Conservation (phyloP, 106 monocot genomes). For the Xerophyta viscosa region DNA sequence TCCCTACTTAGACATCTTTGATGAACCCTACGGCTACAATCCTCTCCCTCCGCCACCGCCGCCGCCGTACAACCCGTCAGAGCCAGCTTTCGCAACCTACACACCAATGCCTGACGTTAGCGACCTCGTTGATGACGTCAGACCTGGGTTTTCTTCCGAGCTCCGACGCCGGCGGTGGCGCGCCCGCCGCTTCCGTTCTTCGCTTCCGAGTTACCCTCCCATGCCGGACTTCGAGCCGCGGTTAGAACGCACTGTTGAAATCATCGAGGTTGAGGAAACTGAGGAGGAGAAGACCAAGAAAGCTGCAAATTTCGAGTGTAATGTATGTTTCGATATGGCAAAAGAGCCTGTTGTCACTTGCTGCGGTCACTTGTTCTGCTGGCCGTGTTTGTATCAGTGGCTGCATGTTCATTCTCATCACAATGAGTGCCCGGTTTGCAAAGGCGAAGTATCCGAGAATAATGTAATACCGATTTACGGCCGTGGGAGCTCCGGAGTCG, state of each 20-base stretch:
- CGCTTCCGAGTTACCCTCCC: too few species aligned
- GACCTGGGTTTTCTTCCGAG: constrained; percentile 1
- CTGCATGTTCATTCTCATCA: constrained; percentile 23
- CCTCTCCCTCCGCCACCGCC: too few species aligned
- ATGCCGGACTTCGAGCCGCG: not conserved
- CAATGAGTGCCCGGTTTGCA: constrained; percentile 39
- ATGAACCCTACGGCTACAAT: too few species aligned
- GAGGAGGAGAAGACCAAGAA: constrained; percentile 14
- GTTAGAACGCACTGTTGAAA: not conserved
- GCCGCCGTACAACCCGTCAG: too few species aligned
- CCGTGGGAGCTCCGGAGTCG: constrained; percentile 26
- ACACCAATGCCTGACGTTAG: not conserved
- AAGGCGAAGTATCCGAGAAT: constrained; percentile 22
- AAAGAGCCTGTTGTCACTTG: constrained; percentile 44
- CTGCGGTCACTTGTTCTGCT: constrained; percentile 43
- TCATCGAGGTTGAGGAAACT: constrained; percentile 10
- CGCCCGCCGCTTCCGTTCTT: not conserved
- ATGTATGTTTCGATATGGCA: constrained; percentile 36
- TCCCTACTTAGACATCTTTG: too few species aligned
- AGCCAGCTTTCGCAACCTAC: too few species aligned
- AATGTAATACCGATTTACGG: constrained; percentile 35
- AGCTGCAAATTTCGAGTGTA: constrained; percentile 31
- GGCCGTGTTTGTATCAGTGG: constrained; percentile 47
- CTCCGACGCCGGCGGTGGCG: not conserved
- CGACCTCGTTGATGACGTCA: constrained; percentile 8